These are phyloP conservation scores for Nicotiana tabacum DNA, from an alignment of 257 asterid species.

Conservation along the genomic window DNA sequence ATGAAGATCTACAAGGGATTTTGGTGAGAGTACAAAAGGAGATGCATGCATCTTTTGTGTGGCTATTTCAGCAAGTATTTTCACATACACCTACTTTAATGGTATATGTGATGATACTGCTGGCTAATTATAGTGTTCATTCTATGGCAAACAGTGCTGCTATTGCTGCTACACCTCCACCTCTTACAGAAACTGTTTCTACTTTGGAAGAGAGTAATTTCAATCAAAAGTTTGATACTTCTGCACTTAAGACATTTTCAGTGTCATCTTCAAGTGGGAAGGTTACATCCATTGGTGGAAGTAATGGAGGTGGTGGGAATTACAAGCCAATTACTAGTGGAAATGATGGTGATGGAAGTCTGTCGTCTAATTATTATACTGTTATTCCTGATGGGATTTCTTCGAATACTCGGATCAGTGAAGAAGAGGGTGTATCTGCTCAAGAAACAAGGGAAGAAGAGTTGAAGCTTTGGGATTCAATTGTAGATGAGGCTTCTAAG, in stretches of 20 bases:
- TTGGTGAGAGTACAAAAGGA: conserved; percentile 71
- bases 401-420: conserved; percentile 36
- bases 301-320: conserved; percentile 67
- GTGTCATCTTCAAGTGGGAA: conserved; percentile 53
- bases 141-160: conserved; percentile 59
- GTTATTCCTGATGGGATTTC: conserved; percentile 39
- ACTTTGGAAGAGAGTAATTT: conserved; percentile 31
- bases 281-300: conserved; percentile 53
- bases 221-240: conserved; percentile 45
- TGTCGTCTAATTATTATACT: conserved; percentile 29
- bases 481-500: conserved; percentile 59
- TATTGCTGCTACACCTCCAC: conserved; percentile 41
- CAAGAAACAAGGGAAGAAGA: conserved; percentile 46
- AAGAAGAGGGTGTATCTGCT: conserved; percentile 49
- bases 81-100: conserved; percentile 87
- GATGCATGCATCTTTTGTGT: conserved; percentile 83
- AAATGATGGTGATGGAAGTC: conserved; percentile 72
- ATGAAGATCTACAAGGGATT: conserved; percentile 81
- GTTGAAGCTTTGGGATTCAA: conserved; percentile 53
- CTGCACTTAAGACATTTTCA: conserved; percentile 35
- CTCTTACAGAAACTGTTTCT: conserved; percentile 24
- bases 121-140: conserved; percentile 83
- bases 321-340: conserved; percentile 48
- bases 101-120: conserved; percentile 88
- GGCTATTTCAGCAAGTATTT: conserved; percentile 95